A percentile compares a stretch with the other conserved stretches of the same genome.
phyloP scores from a whole-genome alignment of 352 stramenopile genomes.

The Peronospora tabacina region DNA sequence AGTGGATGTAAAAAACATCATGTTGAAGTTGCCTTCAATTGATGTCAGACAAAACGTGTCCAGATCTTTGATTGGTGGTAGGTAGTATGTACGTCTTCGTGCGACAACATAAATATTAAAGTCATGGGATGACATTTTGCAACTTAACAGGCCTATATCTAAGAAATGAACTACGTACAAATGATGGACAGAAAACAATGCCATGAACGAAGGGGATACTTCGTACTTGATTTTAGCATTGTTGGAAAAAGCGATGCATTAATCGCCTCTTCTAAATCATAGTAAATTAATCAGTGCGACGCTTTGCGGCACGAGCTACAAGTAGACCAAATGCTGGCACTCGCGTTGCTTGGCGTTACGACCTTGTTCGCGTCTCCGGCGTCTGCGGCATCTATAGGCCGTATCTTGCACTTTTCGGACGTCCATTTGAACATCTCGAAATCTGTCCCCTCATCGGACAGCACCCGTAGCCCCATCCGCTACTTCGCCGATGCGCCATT shows the following conservation, averaged over 20 bases:
- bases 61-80: slow-evolving; percentile 6
- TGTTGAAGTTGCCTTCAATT: slow-evolving; percentile 26
- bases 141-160: slow-evolving; percentile 11
- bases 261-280: too few relatives aligned
- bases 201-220: slow-evolving; percentile 16
- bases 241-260: slow-evolving; percentile 54
- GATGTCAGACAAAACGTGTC: slow-evolving; percentile 17
- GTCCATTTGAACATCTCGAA: slow-evolving; percentile 75
- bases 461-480: slow-evolving; percentile 30
- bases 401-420: slow-evolving; percentile 80
- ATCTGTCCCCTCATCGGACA: slow-evolving; percentile 30
- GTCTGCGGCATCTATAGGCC: slow-evolving; percentile 12
- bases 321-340: not conserved
- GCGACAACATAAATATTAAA: too few relatives aligned
- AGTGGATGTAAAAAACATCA: slow-evolving; percentile 11
- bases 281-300: slow-evolving; percentile 34
- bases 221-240: slow-evolving; percentile 34
- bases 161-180: slow-evolving; percentile 2
- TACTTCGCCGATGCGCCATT: slow-evolving; percentile 55
- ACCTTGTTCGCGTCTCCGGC: slow-evolving; percentile 3
- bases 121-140: too few relatives aligned
- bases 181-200: not conserved
- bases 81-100: slow-evolving; percentile 16
- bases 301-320: slow-evolving; percentile 5
- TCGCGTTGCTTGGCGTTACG: not conserved